Base-by-base conservation (phyloP, 306 rosid species). In the Glycine soja region DNA sequence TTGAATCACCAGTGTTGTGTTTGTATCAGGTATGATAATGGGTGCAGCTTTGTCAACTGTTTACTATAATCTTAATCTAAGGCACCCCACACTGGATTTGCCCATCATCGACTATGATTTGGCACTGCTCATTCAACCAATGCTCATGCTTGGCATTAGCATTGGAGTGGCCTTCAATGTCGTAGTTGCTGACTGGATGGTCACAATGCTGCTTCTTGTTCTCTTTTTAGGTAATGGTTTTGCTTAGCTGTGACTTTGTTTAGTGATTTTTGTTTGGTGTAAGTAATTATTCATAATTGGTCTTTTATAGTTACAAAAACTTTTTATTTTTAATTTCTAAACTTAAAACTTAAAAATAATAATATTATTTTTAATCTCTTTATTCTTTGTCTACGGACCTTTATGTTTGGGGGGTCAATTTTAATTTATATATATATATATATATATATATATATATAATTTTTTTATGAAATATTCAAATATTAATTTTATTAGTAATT, bases 111-210 rank as follows among this genome's bases (percentile, higher is more conserved):
- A 93, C 84, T 95, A 95, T 81, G 99, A 95, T 89, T 88, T 95
- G 90, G 93, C 90, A 3, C 84, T 95, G 62, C 94, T 95, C 42
- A 85, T 95, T 75, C 97, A 93, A 84, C 99, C 99, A 3, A 95
- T 93, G 99, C 97, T 95, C 65, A 91, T 95, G 97, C 85, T 93
- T 74, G 99, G 99, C 15, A 93, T 95, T 72, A 95, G 99, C 78
- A 88, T 95, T 36, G 99, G 99, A 70, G 99, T 95, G 51, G 81
- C 87, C 56, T 93, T 93, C 85, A 95, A 91, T 14, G 99, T 93
- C 56, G 61, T 91, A 10, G 93, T 95, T 80, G 89, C 99, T 24
- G 97, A 95, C 67, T 93, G 99, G 99, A 81, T 95, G 88, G 97
- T 95, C 61, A 95, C 99, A 9, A 72, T 93, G 70, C 81, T 95